A percentile compares a stretch with the other conserved stretches of the same genome.
These are phyloP conservation scores for Quaeritorhiza haematococci DNA, from an alignment of 371 early-diverging fungal species.

Conservation along the genomic window DNA sequence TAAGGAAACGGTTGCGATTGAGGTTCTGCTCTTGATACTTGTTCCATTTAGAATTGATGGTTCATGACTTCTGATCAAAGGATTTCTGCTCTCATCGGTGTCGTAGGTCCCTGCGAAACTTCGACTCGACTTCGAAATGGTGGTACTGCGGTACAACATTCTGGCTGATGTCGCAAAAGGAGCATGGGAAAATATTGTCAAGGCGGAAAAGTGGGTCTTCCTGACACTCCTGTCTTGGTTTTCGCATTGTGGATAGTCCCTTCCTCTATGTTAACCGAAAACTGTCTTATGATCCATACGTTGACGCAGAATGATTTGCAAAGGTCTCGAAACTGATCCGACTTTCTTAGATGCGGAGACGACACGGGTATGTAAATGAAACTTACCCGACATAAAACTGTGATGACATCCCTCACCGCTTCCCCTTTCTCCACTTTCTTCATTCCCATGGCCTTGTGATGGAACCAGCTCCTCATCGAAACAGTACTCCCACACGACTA, in stretches of 20 bases:
- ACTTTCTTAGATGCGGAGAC: constrained; percentile 23
- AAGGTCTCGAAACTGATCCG: constrained; percentile 35
- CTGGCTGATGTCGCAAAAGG: constrained; percentile 24
- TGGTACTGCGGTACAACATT: constrained; percentile 25
- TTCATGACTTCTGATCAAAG: too few species aligned
- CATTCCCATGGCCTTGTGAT: neutral
- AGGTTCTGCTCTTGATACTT: too few species aligned
- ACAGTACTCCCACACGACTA: constrained; percentile 28
- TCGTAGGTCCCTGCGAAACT: constrained; percentile 17
- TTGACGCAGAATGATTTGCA: constrained; percentile 21
- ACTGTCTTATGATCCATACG: neutral
- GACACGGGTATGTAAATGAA: too few species aligned
- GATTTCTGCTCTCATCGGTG: too few species aligned
- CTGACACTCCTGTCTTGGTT: neutral
- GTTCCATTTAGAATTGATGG: too few species aligned
- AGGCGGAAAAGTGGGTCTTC: constrained; percentile 8
- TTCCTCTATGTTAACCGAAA: too few species aligned
- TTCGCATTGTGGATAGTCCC: too few species aligned
- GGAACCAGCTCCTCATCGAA: constrained; percentile 28
- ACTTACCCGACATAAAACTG: too few species aligned
- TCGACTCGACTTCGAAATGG: constrained; percentile 31
- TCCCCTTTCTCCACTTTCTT: neutral
- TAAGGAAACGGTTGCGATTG: constrained; percentile 2
- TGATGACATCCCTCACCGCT: too few species aligned
- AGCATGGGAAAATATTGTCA: constrained; percentile 28